Conservation (phyloP, 1,139 yeast genomes). For the Taphrina deformans region DNA sequence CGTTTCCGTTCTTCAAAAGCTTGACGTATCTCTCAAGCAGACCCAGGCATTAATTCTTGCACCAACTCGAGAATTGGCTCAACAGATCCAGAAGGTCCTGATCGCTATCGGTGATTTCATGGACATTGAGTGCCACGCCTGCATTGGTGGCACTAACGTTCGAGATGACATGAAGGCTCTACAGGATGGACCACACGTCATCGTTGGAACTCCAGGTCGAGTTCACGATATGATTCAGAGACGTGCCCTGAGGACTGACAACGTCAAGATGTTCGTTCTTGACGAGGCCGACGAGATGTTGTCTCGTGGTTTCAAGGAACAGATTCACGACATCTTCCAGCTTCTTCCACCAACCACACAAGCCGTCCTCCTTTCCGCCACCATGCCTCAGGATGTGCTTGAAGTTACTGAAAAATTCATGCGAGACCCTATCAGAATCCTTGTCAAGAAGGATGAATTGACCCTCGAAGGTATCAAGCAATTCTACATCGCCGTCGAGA, state of each 20-base stretch:
- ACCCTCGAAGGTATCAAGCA: slow-evolving; percentile 98
- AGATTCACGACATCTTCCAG: slow-evolving; percentile 94
- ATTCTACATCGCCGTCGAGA: slow-evolving; percentile 89
- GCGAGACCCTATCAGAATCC: slow-evolving; percentile 95
- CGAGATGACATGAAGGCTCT: slow-evolving; percentile 89
- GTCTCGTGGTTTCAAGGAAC: slow-evolving; percentile 95
- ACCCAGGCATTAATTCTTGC: slow-evolving; percentile 73
- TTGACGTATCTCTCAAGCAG: slow-evolving; percentile 59
- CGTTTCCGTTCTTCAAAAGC: slow-evolving; percentile 74
- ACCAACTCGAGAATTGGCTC: slow-evolving; percentile 98
- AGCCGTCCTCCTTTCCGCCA: slow-evolving; percentile 94
- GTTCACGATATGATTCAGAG: slow-evolving; percentile 96
- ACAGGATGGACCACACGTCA: slow-evolving; percentile 90
- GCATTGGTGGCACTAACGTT: slow-evolving; percentile 97
- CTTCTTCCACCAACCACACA: slow-evolving; percentile 92
- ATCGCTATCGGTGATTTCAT: slow-evolving; percentile 90
- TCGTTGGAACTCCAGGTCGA: slow-evolving; percentile 99
- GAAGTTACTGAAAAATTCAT: slow-evolving; percentile 96
- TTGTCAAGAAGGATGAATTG: slow-evolving; percentile 97
- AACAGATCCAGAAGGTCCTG: slow-evolving; percentile 96
- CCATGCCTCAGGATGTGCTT: slow-evolving; percentile 96
- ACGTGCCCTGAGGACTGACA: slow-evolving; percentile 82
- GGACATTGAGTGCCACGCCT: slow-evolving; percentile 93
- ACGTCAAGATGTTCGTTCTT: slow-evolving; percentile 92
- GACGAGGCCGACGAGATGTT: slow-evolving; percentile 99